phyloP scores from a whole-genome alignment of 192 early-diverging fungal species.

The Blastocladiella britannica region DNA sequence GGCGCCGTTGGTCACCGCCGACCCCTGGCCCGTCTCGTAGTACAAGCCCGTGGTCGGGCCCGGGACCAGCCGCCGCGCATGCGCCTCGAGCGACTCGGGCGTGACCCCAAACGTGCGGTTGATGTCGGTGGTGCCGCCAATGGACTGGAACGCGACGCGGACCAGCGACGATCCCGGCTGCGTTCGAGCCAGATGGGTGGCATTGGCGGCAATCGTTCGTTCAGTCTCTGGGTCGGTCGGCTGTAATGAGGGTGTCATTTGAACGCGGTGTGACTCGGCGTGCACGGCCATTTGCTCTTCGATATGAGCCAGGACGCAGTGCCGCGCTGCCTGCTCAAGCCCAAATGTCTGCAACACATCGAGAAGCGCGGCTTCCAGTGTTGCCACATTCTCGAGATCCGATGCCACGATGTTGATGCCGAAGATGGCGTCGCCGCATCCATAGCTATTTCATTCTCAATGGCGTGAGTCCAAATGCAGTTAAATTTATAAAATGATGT shows the following conservation, averaged over 20 bases:
- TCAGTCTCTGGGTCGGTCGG: background rate
- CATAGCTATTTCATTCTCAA: background rate
- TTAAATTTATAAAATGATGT: no score
- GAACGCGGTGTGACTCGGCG: background rate
- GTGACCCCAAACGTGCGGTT: background rate
- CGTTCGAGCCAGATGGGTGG: background rate
- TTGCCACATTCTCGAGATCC: background rate
- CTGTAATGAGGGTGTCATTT: background rate
- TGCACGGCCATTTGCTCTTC: constrained; percentile 1
- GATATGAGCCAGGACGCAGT: constrained; percentile 2
- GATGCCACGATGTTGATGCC: constrained; percentile 1
- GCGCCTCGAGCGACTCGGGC: background rate
- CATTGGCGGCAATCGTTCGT: background rate
- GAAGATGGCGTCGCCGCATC: constrained; percentile 1
- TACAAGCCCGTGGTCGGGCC: background rate
- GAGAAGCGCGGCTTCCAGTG: background rate
- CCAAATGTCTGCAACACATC: background rate
- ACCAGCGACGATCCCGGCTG: background rate
- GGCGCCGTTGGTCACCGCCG: background rate
- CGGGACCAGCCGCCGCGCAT: background rate
- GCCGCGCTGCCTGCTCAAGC: background rate
- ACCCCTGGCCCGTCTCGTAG: constrained; percentile 3
- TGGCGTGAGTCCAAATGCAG: no score
- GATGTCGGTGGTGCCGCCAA: background rate
- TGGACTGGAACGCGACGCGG: background rate